Evolutionary conservation across 208 protist genomes (phyloP), one percentile per base, ranked within the genome.

Genomic region (Kentomonas sorsogonicus): DNA sequence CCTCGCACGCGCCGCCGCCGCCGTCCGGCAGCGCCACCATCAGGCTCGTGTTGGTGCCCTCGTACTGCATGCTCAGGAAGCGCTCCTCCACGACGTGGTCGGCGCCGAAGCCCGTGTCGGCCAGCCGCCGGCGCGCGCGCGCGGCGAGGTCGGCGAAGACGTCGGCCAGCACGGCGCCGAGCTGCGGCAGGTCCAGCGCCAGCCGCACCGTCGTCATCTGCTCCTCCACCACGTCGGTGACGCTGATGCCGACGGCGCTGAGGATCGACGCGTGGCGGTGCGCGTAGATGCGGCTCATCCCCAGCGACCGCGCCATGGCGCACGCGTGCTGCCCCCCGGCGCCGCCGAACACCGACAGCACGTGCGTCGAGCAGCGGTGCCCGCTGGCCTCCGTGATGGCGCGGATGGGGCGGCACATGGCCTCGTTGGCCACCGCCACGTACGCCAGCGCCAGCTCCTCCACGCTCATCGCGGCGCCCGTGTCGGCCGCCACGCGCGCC

Each of bases 391-490:
- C 86, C 0, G 95, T 98, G 27, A 98, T 76, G 31, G 79, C 83
- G 45, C 94, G 74, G 45, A 98, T 97, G 0, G 97, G 95, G 5
- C 95, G 65, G 65, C 85, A 96, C 97, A 98, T 98, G 41, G 90
- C 78, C 61, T 98, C 97, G 63, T 98, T 97, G 25, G 97, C 97
- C 15, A 98, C 94, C 11, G 63, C 26, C 39, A 98, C 72, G 58
- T 97, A 98, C 18, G 93, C 95, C 34, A 80, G 80, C 20, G 97
- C 97, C 7, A 98, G 82, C 62, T 95, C 72, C 50, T 94, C 86
- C 13, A 75, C 58, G 2, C 63, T 68, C 67, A 80, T 77, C 48
- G 47, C 7, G 18, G 72, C 60, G 22, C 55, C 60, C 23, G 60
- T 70, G 43, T 77, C 54, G 27, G 53, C 27, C 26, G 86, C 77